Conservation (phyloP, 371 early-diverging fungal species). For the Syncephalastrum contaminatum region DNA sequence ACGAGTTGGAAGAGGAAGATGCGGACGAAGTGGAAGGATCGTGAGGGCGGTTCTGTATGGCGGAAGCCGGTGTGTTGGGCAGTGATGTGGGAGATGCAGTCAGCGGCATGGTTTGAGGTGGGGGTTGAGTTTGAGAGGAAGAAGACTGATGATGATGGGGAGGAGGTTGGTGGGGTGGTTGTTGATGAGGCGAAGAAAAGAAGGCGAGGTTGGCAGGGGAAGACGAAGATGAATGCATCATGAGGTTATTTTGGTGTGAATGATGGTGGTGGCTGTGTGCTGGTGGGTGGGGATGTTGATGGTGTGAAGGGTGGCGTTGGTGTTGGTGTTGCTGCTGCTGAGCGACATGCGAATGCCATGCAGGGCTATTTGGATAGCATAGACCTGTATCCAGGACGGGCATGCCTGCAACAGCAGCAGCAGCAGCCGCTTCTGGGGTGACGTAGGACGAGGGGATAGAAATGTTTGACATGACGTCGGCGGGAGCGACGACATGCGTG, state of each 20-base stretch:
- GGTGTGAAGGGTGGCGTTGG: slow-evolving; percentile 1
- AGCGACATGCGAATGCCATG: neutral
- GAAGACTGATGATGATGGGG: slow-evolving; percentile 4
- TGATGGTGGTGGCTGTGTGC: neutral
- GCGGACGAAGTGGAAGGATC: slow-evolving; percentile 10
- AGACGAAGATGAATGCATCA: neutral
- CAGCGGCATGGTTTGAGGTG: neutral
- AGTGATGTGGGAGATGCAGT: slow-evolving; percentile 6
- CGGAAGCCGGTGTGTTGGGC: neutral
- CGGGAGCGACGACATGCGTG: no score
- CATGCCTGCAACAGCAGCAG: slow-evolving; percentile 2
- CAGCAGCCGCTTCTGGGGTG: neutral
- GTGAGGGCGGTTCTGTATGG: slow-evolving; percentile 2
- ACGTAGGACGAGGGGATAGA: no score
- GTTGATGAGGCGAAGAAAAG: neutral
- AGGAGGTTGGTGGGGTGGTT: neutral
- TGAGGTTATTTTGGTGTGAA: slow-evolving; percentile 5
- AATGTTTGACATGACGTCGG: no score
- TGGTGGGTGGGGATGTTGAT: neutral
- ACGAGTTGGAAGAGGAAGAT: slow-evolving; percentile 10
- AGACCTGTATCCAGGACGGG: no score
- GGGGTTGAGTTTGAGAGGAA: neutral
- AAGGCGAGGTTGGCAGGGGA: slow-evolving; percentile 6
- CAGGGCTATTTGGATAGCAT: no score
- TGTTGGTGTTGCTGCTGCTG: slow-evolving; percentile 5